Evolutionary conservation across 106 monocot species (phyloP), one percentile per base, ranked within the genome.

Genomic region (Dioscorea alata): DNA sequence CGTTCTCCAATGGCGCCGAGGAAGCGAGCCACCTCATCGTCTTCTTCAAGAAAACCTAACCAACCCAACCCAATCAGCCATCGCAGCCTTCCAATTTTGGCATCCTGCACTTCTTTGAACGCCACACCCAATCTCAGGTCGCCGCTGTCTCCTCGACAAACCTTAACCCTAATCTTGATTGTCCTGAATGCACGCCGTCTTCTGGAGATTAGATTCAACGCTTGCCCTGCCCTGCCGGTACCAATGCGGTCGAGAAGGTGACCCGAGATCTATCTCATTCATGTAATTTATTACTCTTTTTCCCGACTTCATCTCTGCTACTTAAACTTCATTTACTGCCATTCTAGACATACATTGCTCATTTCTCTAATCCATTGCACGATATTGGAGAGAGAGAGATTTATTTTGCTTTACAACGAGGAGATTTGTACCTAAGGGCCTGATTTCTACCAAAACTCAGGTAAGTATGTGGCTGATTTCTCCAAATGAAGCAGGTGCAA

Each of bases 31-130:
- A 9, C 59, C 7, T 42, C 82, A 32, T 74, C 79, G 12, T 63
- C 76, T n/a, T 75, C 75, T 31, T 59, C 81, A 0, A 93, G 67
- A 65, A 93, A 87, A 56, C 33, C 92, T 9, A 80, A 67, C 69
- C 64, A 73, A 53, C 52, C n/a, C n/a, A n/a, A n/a, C n/a, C 9
- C 48, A 24, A 65, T 54, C 84, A 84, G 57, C 75, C 69, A 4
- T 86, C 86, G 25, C 89, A 89, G 75, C 78, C 92, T 0, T 70
- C 99, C 52, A 99, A 90, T 78, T 99, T 85, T 63, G 93, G 99
- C 33, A 99, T 99, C 72, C 99, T 87, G 73, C 99, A 99, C 66
- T 93, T 99, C 77, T 99, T 99, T 81, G 99, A 93, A 72, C 92
- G 99, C 63, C 95, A 88, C 72, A 72, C 88, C 17, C 92, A 89